A percentile compares a stretch with the other conserved stretches of the same genome.
Evolutionary conservation across 1,284 basidiomycete genomes (phyloP).

Genomic region (Rhodotorula sp.): DNA sequence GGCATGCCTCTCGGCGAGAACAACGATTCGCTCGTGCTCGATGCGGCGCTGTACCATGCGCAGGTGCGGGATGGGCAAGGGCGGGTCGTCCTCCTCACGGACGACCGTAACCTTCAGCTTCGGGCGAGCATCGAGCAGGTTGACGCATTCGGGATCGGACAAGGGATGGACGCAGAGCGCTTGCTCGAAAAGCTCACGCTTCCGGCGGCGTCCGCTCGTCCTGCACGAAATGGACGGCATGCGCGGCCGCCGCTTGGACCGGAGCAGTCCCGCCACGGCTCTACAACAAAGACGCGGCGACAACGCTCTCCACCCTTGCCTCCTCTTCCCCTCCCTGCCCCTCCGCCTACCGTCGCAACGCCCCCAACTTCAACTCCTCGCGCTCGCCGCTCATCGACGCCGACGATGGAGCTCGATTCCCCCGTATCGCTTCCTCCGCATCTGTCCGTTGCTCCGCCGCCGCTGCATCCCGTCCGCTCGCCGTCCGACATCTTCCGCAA

Average conservation of each 20-base stretch:
- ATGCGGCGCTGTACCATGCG: conserved; percentile 29
- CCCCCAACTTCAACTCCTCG: neutral
- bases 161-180: neutral
- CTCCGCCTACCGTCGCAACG: neutral
- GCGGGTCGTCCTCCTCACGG: conserved; percentile 30
- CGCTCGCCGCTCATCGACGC: neutral
- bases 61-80: neutral
- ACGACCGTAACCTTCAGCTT: conserved; percentile 36
- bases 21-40: conserved; percentile 39
- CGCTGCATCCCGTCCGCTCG: neutral
- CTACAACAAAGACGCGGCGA: neutral
- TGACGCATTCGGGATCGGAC: conserved; percentile 5
- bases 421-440: neutral
- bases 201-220: neutral
- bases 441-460: conserved; percentile 2
- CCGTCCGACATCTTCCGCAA: conserved; percentile 31
- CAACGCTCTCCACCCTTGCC: neutral
- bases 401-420: conserved; percentile 25
- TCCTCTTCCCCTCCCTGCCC: neutral
- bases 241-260: neutral
- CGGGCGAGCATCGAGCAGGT: conserved; percentile 29
- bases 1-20: conserved; percentile 1
- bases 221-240: neutral
- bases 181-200: conserved; percentile 15
- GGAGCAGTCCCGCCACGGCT: neutral